Conservation (phyloP, 2,329 filamentous ascomycete genomes). For the Helotiales sp. region DNA sequence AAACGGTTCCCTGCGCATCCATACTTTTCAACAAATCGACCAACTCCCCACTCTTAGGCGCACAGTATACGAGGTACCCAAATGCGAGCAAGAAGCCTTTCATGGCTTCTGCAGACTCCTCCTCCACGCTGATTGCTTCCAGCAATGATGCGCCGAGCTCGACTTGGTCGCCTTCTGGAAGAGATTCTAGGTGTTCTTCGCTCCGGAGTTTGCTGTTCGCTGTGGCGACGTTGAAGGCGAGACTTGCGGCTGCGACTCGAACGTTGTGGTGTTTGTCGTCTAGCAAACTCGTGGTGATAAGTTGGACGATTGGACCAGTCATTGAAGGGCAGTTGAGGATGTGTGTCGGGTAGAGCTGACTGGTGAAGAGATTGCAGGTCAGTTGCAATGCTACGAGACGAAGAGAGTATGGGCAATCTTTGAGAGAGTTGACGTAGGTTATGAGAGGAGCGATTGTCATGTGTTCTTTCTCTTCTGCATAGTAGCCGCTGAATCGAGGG, state of each 20-base stretch:
- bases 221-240: slow-evolving; percentile 81
- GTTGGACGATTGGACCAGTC: slow-evolving; percentile 63
- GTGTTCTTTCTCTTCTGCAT: slow-evolving; percentile 75
- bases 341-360: slow-evolving; percentile 70
- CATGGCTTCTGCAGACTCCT: slow-evolving; percentile 70
- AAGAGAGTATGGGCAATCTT: slow-evolving; percentile 75
- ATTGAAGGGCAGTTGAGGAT: slow-evolving; percentile 59
- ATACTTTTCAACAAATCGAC: slow-evolving; percentile 78
- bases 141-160: slow-evolving; percentile 82
- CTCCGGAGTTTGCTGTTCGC: slow-evolving; percentile 70
- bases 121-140: slow-evolving; percentile 69
- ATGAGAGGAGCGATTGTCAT: slow-evolving; percentile 67
- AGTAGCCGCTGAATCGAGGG: slow-evolving; percentile 78
- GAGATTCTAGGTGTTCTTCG: slow-evolving; percentile 58
- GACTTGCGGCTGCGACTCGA: slow-evolving; percentile 78
- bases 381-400: slow-evolving; percentile 84
- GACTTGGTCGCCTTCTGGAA: slow-evolving; percentile 75
- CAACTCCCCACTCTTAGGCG: slow-evolving; percentile 73
- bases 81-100: slow-evolving; percentile 78
- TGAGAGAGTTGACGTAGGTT: slow-evolving; percentile 59
- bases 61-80: slow-evolving; percentile 76
- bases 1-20: slow-evolving; percentile 71
- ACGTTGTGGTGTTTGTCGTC: slow-evolving; percentile 76
- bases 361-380: slow-evolving; percentile 83
- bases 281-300: slow-evolving; percentile 79